Base-by-base conservation (phyloP, 257 asterid species). In the Parsonsia alboflavescens region DNA sequence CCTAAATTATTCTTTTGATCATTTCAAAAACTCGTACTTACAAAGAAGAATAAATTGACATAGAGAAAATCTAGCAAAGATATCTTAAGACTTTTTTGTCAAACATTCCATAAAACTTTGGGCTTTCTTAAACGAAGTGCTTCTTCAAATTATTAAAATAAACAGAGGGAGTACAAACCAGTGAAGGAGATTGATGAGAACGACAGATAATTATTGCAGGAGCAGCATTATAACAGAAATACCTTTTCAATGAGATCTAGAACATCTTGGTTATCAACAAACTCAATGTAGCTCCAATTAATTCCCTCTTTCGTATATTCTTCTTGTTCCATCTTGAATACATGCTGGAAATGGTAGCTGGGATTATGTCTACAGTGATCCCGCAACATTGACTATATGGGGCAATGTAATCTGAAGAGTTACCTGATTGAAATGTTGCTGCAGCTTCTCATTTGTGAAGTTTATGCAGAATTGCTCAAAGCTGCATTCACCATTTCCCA, bases 371-470 rank as follows among this genome's bases (percentile, higher is more conserved):
- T 74, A 79, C 80, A 63, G 62, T 70, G 73, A 63, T 36, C 8
- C 16, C 42, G 62, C 39, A 30, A 65, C 68, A 73, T 48, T 71
- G 77, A 75, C 57, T 65, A 30, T 13, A n/a, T 45, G 48, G 48
- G 53, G 44, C 68, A 71, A 68, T 49, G 65, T 61, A 63, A 77
- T 80, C 72, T 19, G 17, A 71, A 46, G 75, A 45, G 68, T 16
- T 75, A 93, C 98, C 98, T 93, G 98, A 84, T 93, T 93, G 88
- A 93, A 93, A 79, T 93, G 98, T 76, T 93, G 98, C 72, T 93
- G 98, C 80, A 93, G 87, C 89, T 93, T 93, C 90, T 93, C 98
- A 75, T 93, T 93, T 17, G 98, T 93, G 79, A 86, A 93, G 77
- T 93, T 93, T 80, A 93, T 93, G 90, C 98, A 93, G 79, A 93